Evolutionary conservation across 2,329 filamentous ascomycete species (phyloP).

Genomic region (Trichophyton simii): DNA sequence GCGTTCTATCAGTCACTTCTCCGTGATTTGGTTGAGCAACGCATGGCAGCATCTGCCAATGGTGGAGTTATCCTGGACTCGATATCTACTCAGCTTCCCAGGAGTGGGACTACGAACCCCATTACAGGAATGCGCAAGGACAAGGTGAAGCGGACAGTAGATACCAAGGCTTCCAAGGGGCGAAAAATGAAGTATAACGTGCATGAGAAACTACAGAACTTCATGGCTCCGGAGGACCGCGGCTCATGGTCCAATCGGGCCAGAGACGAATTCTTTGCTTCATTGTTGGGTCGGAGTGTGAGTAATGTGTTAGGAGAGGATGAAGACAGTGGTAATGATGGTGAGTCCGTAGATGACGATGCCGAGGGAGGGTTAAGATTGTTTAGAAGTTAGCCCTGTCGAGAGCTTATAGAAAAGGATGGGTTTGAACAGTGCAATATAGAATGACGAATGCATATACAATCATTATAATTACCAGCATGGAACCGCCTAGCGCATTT

Average conservation of each 20-base stretch:
- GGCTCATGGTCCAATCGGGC: constrained; percentile 68
- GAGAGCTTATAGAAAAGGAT: not conserved
- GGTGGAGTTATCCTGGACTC: constrained; percentile 30
- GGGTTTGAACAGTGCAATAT: not conserved
- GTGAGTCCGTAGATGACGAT: constrained; percentile 13
- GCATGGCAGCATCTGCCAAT: constrained; percentile 46
- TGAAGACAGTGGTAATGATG: constrained; percentile 24
- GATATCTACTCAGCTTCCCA: constrained; percentile 26
- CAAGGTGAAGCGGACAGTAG: constrained; percentile 71
- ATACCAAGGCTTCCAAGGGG: constrained; percentile 90
- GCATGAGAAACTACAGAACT: constrained; percentile 94
- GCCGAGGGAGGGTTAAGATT: constrained; percentile 23
- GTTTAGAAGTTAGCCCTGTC: constrained; percentile 18
- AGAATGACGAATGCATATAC: constrained; percentile 1
- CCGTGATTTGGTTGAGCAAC: constrained; percentile 84
- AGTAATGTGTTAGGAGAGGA: constrained; percentile 53
- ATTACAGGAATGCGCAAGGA: constrained; percentile 33
- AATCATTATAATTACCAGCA: constrained; percentile 2
- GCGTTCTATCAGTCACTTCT: constrained; percentile 90
- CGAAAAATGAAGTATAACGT: constrained; percentile 88
- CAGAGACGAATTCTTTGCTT: constrained; percentile 63
- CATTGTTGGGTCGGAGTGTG: constrained; percentile 52
- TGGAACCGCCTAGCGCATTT: constrained; percentile 5
- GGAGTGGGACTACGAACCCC: constrained; percentile 27
- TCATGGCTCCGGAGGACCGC: constrained; percentile 85